A percentile compares a stretch with the other conserved stretches of the same genome.
phyloP scores from a whole-genome alignment of 495 filamentous ascomycete species.

The Tuber umbilicatum region DNA sequence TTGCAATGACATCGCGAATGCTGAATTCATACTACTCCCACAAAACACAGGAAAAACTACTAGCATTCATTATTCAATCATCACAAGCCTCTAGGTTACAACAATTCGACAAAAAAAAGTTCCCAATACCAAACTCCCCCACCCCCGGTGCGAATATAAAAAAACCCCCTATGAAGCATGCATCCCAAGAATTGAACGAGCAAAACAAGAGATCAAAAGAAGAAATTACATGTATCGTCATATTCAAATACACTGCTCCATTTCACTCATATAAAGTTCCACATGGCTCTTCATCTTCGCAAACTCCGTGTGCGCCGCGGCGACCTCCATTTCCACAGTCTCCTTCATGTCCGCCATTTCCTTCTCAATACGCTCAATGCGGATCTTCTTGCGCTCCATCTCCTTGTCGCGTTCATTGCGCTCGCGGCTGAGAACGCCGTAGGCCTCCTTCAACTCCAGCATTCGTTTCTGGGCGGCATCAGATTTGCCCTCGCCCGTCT shows the following conservation, averaged over 20 bases:
- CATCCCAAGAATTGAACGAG: background rate
- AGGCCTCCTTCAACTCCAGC: conserved; percentile 77
- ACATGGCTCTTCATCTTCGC: conserved; percentile 95
- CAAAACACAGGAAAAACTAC: background rate
- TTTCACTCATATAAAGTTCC: conserved; percentile 93
- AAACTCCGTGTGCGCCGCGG: conserved; percentile 80
- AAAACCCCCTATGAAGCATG: background rate
- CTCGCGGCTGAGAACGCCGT: conserved; percentile 76
- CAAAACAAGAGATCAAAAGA: background rate
- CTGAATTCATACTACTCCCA: background rate
- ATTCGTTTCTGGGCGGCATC: conserved; percentile 72
- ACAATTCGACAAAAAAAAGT: background rate
- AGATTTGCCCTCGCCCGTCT: conserved; percentile 71
- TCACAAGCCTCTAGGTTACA: background rate
- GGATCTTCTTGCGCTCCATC: conserved; percentile 80
- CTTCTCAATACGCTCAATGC: conserved; percentile 93
- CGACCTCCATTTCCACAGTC: conserved; percentile 90
- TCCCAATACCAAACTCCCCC: background rate
- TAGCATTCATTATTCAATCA: background rate
- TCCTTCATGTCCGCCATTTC: conserved; percentile 97
- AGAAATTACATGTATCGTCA: background rate
- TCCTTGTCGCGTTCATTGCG: conserved; percentile 74
- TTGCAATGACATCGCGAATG: background rate
- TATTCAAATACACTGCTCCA: conserved; percentile 79
- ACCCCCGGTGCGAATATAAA: background rate